A percentile compares a stretch with the other conserved stretches of the same genome.
Conservation (phyloP, 441 rosid genomes). For the Euphorbia celastroides region DNA sequence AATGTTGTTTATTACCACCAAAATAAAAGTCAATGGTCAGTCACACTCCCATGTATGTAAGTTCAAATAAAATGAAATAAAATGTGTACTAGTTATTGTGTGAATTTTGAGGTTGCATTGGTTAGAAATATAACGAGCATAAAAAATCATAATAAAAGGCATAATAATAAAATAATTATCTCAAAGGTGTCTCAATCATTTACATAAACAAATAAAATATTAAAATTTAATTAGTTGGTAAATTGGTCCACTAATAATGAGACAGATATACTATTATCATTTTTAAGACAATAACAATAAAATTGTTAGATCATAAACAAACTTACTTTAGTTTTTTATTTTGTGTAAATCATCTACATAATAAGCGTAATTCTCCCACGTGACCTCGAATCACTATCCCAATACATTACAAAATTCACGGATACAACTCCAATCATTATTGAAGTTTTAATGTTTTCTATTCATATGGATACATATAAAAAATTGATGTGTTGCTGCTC, state of each 20-base stretch:
- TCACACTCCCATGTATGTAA: too few relatives aligned
- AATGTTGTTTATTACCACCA: too few relatives aligned
- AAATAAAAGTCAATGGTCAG: too few relatives aligned
- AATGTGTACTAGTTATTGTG: too few relatives aligned
- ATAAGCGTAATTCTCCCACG: conserved; percentile 9
- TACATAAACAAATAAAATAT: conserved; percentile 13
- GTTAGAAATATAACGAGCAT: not conserved
- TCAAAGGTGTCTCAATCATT: conserved; percentile 11
- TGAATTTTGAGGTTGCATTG: not conserved
- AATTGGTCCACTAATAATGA: not conserved
- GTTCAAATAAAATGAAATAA: too few relatives aligned
- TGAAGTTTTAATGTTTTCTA: not conserved
- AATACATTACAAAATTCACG: too few relatives aligned
- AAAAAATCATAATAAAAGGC: not conserved
- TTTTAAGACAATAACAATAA: too few relatives aligned
- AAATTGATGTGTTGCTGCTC: too few relatives aligned
- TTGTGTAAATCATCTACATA: conserved; percentile 10
- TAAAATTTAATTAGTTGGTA: conserved; percentile 23
- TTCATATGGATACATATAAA: too few relatives aligned
- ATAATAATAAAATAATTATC: not conserved
- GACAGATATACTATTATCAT: not conserved
- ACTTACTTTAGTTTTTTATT: conserved; percentile 17
- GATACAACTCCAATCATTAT: not conserved
- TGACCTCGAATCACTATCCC: conserved; percentile 15
- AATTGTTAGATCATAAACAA: conserved; percentile 16